Evolutionary conservation across 2,329 filamentous ascomycete genomes (phyloP).

Genomic region (Emericellopsis cladophorae): DNA sequence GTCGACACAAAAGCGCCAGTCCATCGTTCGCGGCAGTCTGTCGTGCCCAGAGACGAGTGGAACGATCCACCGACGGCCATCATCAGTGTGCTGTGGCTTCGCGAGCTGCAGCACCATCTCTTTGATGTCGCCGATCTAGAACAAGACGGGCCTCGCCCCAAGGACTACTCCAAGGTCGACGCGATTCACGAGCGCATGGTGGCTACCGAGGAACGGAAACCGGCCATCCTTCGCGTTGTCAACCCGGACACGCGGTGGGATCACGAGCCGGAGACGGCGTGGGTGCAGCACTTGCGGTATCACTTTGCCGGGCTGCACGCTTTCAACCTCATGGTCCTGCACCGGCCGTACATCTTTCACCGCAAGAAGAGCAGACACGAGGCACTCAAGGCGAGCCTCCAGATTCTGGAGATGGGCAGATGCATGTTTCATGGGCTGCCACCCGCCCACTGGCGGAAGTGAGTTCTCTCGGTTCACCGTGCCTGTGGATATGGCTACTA

Average conservation of each 20-base stretch:
- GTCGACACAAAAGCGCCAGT: conserved; percentile 38
- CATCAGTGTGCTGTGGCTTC: conserved; percentile 38
- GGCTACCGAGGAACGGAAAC: conserved; percentile 32
- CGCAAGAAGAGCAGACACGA: conserved; percentile 37
- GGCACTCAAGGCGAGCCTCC: conserved; percentile 41
- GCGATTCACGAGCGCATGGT: conserved; percentile 37
- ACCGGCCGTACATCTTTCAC: conserved; percentile 50
- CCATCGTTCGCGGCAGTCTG: conserved; percentile 31
- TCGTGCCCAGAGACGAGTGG: conserved; percentile 30
- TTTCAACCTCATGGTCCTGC: conserved; percentile 46
- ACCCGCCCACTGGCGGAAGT: conserved; percentile 34
- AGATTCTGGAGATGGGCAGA: conserved; percentile 42
- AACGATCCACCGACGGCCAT: conserved; percentile 43
- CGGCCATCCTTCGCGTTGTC: conserved; percentile 37
- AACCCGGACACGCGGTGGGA: conserved; percentile 48
- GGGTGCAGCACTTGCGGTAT: conserved; percentile 34
- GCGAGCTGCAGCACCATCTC: conserved; percentile 32
- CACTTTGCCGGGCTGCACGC: conserved; percentile 33
- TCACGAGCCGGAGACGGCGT: conserved; percentile 34
- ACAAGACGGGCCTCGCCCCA: conserved; percentile 39
- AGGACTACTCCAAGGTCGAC: conserved; percentile 40
- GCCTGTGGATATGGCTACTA: not conserved
- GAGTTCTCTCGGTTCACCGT: conserved; percentile 5
- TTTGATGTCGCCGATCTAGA: conserved; percentile 43
- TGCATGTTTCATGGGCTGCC: conserved; percentile 33